Evolutionary conservation across 2,329 filamentous ascomycete genomes (phyloP).

Genomic region (Venturia carpophila): DNA sequence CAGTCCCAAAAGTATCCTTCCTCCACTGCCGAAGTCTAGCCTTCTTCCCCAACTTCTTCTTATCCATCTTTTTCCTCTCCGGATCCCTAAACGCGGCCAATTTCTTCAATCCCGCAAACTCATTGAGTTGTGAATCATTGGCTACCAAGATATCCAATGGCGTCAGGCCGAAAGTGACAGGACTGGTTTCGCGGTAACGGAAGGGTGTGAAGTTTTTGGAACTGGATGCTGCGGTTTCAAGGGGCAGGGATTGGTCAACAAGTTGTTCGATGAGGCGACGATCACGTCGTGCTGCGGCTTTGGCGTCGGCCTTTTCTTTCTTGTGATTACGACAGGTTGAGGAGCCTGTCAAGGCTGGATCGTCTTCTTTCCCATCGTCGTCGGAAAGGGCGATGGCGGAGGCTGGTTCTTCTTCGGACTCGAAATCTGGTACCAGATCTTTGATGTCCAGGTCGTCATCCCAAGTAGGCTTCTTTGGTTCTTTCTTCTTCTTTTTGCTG

Average conservation of each 20-base stretch:
- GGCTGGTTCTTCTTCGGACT: slow-evolving; percentile 47
- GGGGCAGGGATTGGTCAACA: slow-evolving; percentile 71
- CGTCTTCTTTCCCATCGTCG: slow-evolving; percentile 37
- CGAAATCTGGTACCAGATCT: slow-evolving; percentile 80
- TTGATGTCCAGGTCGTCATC: slow-evolving; percentile 97
- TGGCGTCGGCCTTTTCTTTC: slow-evolving; percentile 57
- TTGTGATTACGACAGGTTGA: slow-evolving; percentile 37
- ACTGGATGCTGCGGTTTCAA: slow-evolving; percentile 52
- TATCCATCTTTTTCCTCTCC: slow-evolving; percentile 83
- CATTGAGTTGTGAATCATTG: slow-evolving; percentile 75
- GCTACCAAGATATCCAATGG: slow-evolving; percentile 86
- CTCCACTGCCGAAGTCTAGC: slow-evolving; percentile 82
- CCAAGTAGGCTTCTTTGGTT: slow-evolving; percentile 78
- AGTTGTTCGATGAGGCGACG: slow-evolving; percentile 77
- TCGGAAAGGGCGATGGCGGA: slow-evolving; percentile 52
- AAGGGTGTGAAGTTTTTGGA: slow-evolving; percentile 53
- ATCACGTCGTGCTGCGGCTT: slow-evolving; percentile 71
- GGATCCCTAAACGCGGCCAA: slow-evolving; percentile 79
- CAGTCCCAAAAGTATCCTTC: slow-evolving; percentile 56
- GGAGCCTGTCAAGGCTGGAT: slow-evolving; percentile 39
- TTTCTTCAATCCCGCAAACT: slow-evolving; percentile 91
- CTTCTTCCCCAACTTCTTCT: slow-evolving; percentile 88
- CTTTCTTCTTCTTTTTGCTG: slow-evolving; percentile 44
- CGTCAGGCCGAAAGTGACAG: slow-evolving; percentile 81
- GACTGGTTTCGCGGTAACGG: slow-evolving; percentile 91